These are phyloP conservation scores for Alternaria ethzedia DNA, from an alignment of 2,329 filamentous ascomycete species.

Conservation along the genomic window DNA sequence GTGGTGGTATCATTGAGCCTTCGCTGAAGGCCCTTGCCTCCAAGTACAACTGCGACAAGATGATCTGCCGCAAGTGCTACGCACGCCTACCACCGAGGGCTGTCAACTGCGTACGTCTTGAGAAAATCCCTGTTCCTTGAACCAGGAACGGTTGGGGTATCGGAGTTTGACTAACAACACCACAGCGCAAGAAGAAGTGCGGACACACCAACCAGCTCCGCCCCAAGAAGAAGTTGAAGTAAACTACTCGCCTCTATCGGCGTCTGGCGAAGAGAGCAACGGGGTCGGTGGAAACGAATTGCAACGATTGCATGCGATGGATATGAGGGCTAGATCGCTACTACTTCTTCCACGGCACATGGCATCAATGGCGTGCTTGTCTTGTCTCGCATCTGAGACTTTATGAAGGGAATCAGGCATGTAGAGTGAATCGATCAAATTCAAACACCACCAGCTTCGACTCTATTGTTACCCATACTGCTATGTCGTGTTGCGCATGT, in stretches of 20 bases:
- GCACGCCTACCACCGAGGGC: conserved; percentile 93
- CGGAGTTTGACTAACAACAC: conserved; percentile 23
- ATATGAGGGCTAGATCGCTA: conserved; percentile 35
- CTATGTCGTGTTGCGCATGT: not conserved
- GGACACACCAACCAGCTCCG: conserved; percentile 99
- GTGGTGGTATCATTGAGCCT: conserved; percentile 97
- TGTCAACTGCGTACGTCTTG: conserved; percentile 79
- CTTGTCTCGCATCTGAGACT: conserved; percentile 33
- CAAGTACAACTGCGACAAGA: conserved; percentile 99
- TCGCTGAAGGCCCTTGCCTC: conserved; percentile 97
- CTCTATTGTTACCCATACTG: not conserved
- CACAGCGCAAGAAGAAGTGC: conserved; percentile 87
- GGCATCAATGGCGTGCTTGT: conserved; percentile 32
- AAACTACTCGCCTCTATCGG: conserved; percentile 56
- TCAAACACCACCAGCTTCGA: conserved; percentile 23
- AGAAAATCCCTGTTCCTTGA: not conserved
- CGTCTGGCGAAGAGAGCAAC: conserved; percentile 39
- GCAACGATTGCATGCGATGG: conserved; percentile 41
- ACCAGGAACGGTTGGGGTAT: no score
- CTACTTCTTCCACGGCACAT: conserved; percentile 26
- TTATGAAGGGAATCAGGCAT: conserved; percentile 35
- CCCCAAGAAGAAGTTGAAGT: conserved; percentile 99
- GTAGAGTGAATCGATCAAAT: conserved; percentile 47
- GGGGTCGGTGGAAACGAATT: conserved; percentile 37
- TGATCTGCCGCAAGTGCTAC: conserved; percentile 99